A percentile compares a stretch with the other conserved stretches of the same genome.
phyloP scores from a whole-genome alignment of 768 basidiomycete species.

The Cubamyces lactineus region DNA sequence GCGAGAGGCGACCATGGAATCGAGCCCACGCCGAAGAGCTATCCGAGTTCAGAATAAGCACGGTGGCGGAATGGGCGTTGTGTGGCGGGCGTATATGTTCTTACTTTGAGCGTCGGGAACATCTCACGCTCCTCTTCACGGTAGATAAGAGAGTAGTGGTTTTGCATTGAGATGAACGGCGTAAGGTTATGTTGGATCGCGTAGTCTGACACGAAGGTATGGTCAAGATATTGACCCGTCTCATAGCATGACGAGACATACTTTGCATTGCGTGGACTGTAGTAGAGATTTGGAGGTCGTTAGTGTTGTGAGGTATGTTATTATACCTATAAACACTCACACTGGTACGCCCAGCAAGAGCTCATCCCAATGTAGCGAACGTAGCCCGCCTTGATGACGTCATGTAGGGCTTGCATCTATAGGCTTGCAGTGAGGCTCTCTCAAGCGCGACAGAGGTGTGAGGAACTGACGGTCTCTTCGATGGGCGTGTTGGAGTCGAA shows the following conservation, averaged over 20 bases:
- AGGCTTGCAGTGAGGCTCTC: not conserved
- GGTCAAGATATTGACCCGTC: too few relatives aligned
- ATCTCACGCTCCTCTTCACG: constrained; percentile 50
- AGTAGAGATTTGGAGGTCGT: not conserved
- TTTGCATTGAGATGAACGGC: constrained; percentile 52
- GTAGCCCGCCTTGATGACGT: constrained; percentile 45
- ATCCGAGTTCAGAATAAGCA: constrained; percentile 2
- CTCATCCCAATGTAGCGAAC: constrained; percentile 44
- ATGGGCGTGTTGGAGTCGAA: constrained; percentile 45
- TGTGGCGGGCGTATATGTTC: not conserved
- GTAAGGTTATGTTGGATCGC: constrained; percentile 39
- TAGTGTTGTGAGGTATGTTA: not conserved
- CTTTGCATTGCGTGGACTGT: constrained; percentile 38
- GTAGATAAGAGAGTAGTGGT: constrained; percentile 48
- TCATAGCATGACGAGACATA: not conserved
- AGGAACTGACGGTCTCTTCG: constrained; percentile 35
- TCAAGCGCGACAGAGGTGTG: not conserved
- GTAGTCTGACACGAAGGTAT: constrained; percentile 34
- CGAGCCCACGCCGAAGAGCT: constrained; percentile 41
- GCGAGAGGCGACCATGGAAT: constrained; percentile 48
- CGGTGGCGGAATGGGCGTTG: not conserved
- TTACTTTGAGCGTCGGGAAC: constrained; percentile 41
- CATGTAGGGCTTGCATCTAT: constrained; percentile 36
- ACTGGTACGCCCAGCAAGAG: constrained; percentile 39
- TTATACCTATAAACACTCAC: constrained; percentile 12